A percentile compares a stretch with the other conserved stretches of the same genome.
Conservation (phyloP, 1,284 basidiomycete species). For the Naganishia albida region DNA sequence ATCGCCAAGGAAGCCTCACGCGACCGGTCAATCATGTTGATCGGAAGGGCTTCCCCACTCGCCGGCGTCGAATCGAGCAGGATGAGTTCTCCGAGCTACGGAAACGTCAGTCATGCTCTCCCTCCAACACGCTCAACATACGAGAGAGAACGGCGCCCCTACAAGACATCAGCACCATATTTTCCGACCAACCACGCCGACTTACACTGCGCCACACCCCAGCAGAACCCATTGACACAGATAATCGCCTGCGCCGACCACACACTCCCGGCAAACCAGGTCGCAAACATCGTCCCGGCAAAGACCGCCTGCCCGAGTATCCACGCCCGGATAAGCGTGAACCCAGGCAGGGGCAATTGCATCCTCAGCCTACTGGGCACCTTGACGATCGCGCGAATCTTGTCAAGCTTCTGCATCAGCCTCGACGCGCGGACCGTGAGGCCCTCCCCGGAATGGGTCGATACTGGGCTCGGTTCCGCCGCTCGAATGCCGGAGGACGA, state of each 20-base stretch:
- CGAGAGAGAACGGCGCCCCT: conserved; percentile 56
- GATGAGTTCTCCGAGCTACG: conserved; percentile 51
- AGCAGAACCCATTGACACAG: conserved; percentile 56
- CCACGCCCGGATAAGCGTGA: conserved; percentile 51
- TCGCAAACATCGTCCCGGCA: conserved; percentile 51
- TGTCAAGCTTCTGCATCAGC: conserved; percentile 30
- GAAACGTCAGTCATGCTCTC: conserved; percentile 14
- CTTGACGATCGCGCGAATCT: conserved; percentile 24
- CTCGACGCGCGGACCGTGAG: conserved; percentile 20
- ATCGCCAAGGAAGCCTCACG: conserved; percentile 7
- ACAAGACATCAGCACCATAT: neutral
- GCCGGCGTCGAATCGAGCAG: conserved; percentile 44
- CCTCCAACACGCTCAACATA: conserved; percentile 37
- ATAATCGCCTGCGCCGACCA: conserved; percentile 56
- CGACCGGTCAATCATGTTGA: conserved; percentile 22
- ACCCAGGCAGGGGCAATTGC: conserved; percentile 45
- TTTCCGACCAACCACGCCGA: neutral
- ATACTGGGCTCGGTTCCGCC: conserved; percentile 25
- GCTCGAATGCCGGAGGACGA: conserved; percentile 46
- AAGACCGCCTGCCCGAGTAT: conserved; percentile 48
- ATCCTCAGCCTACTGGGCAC: conserved; percentile 27
- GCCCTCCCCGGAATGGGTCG: conserved; percentile 4
- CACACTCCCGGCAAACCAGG: conserved; percentile 53
- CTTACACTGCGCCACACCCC: conserved; percentile 56
- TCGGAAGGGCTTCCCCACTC: conserved; percentile 31